Base-by-base conservation (phyloP, 345 rosid species). In the Hypericum perforatum region DNA sequence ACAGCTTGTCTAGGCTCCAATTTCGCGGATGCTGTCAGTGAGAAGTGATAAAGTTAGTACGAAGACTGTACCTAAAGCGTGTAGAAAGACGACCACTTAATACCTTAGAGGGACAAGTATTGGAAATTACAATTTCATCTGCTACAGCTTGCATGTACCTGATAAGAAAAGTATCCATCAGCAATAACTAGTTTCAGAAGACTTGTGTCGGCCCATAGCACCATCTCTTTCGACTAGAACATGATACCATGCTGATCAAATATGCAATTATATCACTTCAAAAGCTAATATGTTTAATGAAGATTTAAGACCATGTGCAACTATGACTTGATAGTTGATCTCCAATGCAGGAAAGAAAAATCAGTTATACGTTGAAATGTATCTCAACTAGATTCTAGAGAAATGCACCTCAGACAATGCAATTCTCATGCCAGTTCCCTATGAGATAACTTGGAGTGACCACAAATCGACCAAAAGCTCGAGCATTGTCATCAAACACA, bases 61-160 rank as follows among this genome's bases (percentile, higher is more conserved):
- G 47, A 67, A 49, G 15, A 14, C 61, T 58, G 11, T 45, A 46
- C 16, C 39, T 54, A 60, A 44, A 40, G 37, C 50, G 40, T 52
- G 52, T 60, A 43, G 39, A 55, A 41, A 50, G 32, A 22, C 32
- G 62, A 63, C 51, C 39, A 7, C n/a, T 41, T 51, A 46, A 39
- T 78, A 89, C 95, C 88, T 78, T 82, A 15, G 39, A 45, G 5
- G 84, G 84, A 76, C 84, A 68, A 56, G 65, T 79, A 76, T 77
- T 86, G 71, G 75, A 59, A 61, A 80, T 65, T 58, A 86, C 76
- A 7, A 82, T 78, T 75, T 90, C 94, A 70, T 90, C 97, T 41
- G 78, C 94, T 66, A 80, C 94, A 16, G 89, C 97, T 78, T 90
- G 97, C 91, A 90, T 90, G 79, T 86, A 90, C 79, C 97, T 85